Conservation (phyloP, 805 yeast genomes). For the Sugiyamaella americana region DNA sequence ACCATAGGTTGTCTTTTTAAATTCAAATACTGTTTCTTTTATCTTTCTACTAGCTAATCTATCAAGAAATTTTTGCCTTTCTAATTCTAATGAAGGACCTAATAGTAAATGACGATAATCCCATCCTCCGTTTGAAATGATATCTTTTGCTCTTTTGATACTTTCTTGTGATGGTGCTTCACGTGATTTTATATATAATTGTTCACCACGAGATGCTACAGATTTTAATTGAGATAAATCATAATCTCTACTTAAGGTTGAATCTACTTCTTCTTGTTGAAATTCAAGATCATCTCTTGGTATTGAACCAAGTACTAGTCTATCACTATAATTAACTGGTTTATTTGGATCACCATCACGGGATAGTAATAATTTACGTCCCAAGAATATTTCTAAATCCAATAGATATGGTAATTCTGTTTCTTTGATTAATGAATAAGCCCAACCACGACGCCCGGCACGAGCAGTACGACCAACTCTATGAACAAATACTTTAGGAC, state of each 20-base stretch:
- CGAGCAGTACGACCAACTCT: conserved; percentile 99
- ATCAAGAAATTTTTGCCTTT: conserved; percentile 64
- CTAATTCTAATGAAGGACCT: conserved; percentile 46
- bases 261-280: conserved; percentile 64
- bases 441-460: conserved; percentile 98
- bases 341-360: conserved; percentile 31
- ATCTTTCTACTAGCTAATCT: conserved; percentile 60
- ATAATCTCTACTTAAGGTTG: conserved; percentile 52
- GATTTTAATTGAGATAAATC: conserved; percentile 60
- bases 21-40: conserved; percentile 93
- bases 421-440: conserved; percentile 81
- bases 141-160: conserved; percentile 77
- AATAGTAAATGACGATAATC: conserved; percentile 79
- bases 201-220: conserved; percentile 84
- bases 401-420: conserved; percentile 83
- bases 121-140: conserved; percentile 62
- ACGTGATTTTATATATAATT: conserved; percentile 76
- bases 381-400: conserved; percentile 85
- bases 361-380: conserved; percentile 61
- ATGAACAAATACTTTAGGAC: conserved; percentile 90
- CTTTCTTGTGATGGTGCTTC: conserved; percentile 81
- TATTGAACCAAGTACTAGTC: conserved; percentile 75
- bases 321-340: conserved; percentile 64
- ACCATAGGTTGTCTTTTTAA: conserved; percentile 42
- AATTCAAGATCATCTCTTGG: conserved; percentile 71